Conservation (phyloP, 306 rosid genomes). For the Corylus avellana region DNA sequence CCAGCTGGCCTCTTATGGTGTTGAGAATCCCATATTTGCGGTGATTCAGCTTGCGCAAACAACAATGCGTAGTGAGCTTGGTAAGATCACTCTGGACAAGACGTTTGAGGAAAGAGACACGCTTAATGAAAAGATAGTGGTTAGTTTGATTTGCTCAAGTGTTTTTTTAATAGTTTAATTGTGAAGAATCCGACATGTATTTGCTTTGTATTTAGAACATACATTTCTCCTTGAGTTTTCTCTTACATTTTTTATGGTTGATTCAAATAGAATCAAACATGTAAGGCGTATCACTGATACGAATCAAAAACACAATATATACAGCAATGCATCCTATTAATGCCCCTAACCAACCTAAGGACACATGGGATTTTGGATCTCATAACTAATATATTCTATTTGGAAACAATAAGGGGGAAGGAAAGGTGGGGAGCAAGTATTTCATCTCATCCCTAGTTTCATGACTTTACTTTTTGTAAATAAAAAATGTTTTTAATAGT, state of each 20-base stretch:
- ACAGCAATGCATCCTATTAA: not conserved
- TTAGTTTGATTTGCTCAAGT: conserved; percentile 38
- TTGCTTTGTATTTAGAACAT: not conserved
- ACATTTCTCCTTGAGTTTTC: not conserved
- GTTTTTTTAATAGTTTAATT: not conserved
- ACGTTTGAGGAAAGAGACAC: conserved; percentile 93
- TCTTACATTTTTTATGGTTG: not conserved
- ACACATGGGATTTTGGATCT: not conserved
- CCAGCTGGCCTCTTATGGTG: conserved; percentile 86
- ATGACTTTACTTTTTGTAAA: not conserved
- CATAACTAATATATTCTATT: not conserved
- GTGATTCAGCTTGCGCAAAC: conserved; percentile 97
- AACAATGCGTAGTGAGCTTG: conserved; percentile 95
- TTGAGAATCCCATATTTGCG: conserved; percentile 81
- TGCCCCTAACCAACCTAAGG: conserved; percentile 1
- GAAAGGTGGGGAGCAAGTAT: not conserved
- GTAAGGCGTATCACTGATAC: not conserved
- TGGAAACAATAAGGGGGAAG: not conserved
- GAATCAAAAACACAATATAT: not conserved
- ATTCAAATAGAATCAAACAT: not conserved
- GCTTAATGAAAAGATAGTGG: conserved; percentile 89
- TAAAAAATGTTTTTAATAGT: not conserved
- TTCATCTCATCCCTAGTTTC: not conserved
- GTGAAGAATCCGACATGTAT: not conserved
- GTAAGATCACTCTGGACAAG: conserved; percentile 95